phyloP scores from a whole-genome alignment of 2,329 filamentous ascomycete species.

The Didymella segeticola region DNA sequence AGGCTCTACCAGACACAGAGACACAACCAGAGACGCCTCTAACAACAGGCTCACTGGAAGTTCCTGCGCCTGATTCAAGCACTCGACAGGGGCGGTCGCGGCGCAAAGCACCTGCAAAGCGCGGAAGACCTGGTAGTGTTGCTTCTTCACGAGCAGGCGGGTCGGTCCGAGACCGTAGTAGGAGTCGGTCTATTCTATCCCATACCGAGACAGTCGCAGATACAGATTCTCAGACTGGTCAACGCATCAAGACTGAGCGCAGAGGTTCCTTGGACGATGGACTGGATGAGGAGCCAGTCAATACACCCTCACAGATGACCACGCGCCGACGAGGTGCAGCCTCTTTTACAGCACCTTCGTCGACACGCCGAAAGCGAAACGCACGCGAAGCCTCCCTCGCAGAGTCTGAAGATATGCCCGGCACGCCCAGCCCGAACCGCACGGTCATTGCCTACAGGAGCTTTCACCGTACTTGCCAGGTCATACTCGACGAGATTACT shows the following conservation, averaged over 20 bases:
- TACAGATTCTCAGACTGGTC: slow-evolving; percentile 48
- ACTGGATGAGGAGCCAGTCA: slow-evolving; percentile 45
- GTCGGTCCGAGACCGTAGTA: slow-evolving; percentile 53
- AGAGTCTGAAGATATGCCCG: slow-evolving; percentile 40
- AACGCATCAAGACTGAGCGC: slow-evolving; percentile 56
- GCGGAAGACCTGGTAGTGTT: slow-evolving; percentile 49
- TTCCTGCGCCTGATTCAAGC: slow-evolving; percentile 32
- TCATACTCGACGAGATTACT: slow-evolving; percentile 59
- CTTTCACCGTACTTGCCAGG: slow-evolving; percentile 55
- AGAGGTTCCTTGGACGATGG: slow-evolving; percentile 51
- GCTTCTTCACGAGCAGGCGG: slow-evolving; percentile 56
- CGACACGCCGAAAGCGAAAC: slow-evolving; percentile 53
- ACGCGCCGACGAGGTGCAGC: slow-evolving; percentile 39
- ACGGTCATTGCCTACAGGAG: slow-evolving; percentile 56
- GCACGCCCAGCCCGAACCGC: slow-evolving; percentile 33
- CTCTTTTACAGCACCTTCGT: slow-evolving; percentile 30
- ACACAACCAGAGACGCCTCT: slow-evolving; percentile 22
- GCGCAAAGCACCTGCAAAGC: slow-evolving; percentile 38
- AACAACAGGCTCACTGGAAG: slow-evolving; percentile 23
- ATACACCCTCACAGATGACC: slow-evolving; percentile 40
- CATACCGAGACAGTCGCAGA: slow-evolving; percentile 53
- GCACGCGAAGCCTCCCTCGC: slow-evolving; percentile 42
- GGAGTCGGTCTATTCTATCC: slow-evolving; percentile 58
- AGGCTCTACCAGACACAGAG: slow-evolving; percentile 22
- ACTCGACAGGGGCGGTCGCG: slow-evolving; percentile 41